phyloP scores from a whole-genome alignment of 352 stramenopile genomes.

The Pythium utonaiense region DNA sequence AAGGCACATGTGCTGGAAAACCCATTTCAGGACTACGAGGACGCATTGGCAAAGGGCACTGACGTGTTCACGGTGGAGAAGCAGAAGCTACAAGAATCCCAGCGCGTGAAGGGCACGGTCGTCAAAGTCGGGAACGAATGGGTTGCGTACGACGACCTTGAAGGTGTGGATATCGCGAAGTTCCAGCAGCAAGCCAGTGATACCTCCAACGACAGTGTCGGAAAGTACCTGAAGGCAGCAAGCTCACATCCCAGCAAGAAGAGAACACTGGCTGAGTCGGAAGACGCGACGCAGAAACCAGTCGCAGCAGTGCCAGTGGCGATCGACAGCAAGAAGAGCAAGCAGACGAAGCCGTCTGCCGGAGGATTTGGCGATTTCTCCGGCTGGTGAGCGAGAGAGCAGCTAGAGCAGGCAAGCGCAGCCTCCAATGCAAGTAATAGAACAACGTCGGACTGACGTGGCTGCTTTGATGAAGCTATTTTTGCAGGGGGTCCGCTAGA shows the following conservation, averaged over 20 bases:
- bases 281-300: conserved; percentile 11
- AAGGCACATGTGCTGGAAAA: conserved; percentile 83
- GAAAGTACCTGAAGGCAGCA: conserved; percentile 60
- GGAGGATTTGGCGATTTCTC: conserved; percentile 79
- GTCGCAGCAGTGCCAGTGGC: conserved; percentile 26
- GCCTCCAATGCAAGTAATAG: background rate
- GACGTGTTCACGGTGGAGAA: conserved; percentile 59
- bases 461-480: background rate
- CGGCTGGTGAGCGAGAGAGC: conserved; percentile 44
- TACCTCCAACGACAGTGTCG: conserved; percentile 46
- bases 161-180: conserved; percentile 46
- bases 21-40: conserved; percentile 86
- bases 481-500: no score
- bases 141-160: conserved; percentile 74
- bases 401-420: background rate
- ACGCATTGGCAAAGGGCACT: conserved; percentile 46
- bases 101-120: conserved; percentile 61
- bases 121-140: conserved; percentile 77
- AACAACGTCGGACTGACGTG: background rate
- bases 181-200: conserved; percentile 32
- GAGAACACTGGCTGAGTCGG: conserved; percentile 8
- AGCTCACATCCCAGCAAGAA: conserved; percentile 15
- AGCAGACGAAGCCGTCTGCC: conserved; percentile 27
- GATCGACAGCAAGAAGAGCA: conserved; percentile 80
- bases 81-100: conserved; percentile 42